Evolutionary conservation across 1,284 basidiomycete genomes (phyloP).

Genomic region (Ustilago vetiveriae): DNA sequence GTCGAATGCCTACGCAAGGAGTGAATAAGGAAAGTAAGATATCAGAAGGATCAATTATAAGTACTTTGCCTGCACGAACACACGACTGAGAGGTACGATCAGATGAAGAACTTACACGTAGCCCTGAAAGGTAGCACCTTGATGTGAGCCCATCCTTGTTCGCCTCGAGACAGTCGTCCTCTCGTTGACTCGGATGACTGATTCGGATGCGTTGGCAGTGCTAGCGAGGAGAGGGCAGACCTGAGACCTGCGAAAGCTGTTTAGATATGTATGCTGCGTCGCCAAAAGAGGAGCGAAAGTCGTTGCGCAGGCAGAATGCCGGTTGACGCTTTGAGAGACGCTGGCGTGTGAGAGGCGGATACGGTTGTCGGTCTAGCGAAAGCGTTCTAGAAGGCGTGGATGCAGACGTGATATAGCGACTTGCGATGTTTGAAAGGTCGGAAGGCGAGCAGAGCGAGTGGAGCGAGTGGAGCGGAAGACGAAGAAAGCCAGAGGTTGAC

Average conservation of each 20-base stretch:
- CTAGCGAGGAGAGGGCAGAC: not conserved
- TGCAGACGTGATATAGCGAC: not conserved
- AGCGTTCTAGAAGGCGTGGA: not conserved
- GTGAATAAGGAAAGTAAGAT: too few species aligned
- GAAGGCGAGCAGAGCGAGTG: not conserved
- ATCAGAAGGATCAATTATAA: not conserved
- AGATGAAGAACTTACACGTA: constrained; percentile 15
- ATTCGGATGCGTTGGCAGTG: too few species aligned
- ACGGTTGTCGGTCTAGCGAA: not conserved
- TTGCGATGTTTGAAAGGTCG: not conserved
- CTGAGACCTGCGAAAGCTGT: not conserved
- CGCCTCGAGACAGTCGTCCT: not conserved
- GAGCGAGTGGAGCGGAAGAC: not conserved
- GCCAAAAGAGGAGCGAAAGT: not conserved
- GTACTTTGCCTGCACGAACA: not conserved
- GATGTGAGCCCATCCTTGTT: constrained; percentile 19
- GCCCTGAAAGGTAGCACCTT: constrained; percentile 26
- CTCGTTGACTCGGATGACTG: too few species aligned
- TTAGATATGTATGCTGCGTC: constrained; percentile 16
- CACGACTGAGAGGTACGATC: not conserved
- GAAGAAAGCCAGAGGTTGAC: constrained; percentile 7
- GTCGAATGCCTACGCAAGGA: constrained; percentile 94
- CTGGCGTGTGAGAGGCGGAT: not conserved
- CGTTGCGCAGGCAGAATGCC: not conserved
- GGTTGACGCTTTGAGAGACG: not conserved